phyloP scores from a whole-genome alignment of 2,329 filamentous ascomycete genomes.

The Aspergillus clavatus region DNA sequence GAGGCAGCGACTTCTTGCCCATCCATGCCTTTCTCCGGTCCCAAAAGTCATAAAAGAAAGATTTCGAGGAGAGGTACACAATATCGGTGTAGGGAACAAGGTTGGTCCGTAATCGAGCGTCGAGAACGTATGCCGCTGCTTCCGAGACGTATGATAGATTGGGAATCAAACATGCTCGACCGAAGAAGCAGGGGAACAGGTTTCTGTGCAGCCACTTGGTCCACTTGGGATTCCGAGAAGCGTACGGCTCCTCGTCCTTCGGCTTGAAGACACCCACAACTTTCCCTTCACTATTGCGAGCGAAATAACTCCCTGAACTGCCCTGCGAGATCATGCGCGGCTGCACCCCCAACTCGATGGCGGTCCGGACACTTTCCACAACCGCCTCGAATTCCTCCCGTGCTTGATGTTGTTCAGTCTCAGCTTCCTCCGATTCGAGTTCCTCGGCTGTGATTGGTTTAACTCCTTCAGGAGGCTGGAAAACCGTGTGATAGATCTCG shows the following conservation, averaged over 20 bases:
- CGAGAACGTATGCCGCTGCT: conserved; percentile 91
- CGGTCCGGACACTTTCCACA: conserved; percentile 81
- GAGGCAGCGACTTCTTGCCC: conserved; percentile 78
- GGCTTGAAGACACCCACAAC: conserved; percentile 98
- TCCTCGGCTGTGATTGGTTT: conserved; percentile 72
- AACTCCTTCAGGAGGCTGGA: conserved; percentile 85
- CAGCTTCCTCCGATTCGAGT: conserved; percentile 56
- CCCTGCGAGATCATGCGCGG: conserved; percentile 96
- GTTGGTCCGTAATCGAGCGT: conserved; percentile 81
- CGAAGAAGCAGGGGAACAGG: conserved; percentile 94
- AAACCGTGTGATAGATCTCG: conserved; percentile 96
- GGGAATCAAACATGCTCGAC: conserved; percentile 88
- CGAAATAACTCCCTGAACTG: conserved; percentile 97
- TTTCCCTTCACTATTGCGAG: conserved; percentile 82
- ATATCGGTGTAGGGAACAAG: conserved; percentile 96
- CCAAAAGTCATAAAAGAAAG: conserved; percentile 98
- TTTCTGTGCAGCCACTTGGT: conserved; percentile 99
- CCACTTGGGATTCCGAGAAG: conserved; percentile 96
- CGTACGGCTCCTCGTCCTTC: conserved; percentile 97
- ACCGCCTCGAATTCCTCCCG: conserved; percentile 79
- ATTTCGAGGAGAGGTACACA: conserved; percentile 88
- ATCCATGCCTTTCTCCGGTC: conserved; percentile 82
- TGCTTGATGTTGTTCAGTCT: conserved; percentile 60
- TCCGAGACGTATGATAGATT: conserved; percentile 98
- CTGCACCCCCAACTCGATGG: conserved; percentile 86